Evolutionary conservation across 257 asterid species (phyloP).

Genomic region (Solanum phureja): DNA sequence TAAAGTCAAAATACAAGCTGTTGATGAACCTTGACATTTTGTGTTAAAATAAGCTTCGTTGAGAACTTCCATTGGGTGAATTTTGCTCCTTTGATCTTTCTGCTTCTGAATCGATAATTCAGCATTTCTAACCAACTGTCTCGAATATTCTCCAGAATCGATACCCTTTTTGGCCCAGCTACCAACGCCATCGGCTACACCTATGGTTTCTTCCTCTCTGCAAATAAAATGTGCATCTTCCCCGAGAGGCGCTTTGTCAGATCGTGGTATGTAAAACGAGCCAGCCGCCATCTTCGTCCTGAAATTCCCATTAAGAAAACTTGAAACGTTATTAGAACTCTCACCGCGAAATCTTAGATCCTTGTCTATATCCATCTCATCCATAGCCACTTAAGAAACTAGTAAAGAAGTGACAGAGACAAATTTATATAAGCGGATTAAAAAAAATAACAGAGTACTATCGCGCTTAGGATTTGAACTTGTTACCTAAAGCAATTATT

Average conservation of each 20-base stretch:
- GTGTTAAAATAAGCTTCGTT: too few relatives aligned
- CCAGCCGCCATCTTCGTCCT: background rate
- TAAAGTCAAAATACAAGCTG: background rate
- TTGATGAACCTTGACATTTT: too few relatives aligned
- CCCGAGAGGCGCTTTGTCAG: slow-evolving; percentile 9
- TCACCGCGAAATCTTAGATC: background rate
- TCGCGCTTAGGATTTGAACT: background rate
- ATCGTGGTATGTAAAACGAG: slow-evolving; percentile 12
- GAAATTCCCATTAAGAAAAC: background rate
- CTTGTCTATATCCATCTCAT: background rate
- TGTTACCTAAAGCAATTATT: background rate
- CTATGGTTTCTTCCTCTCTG: slow-evolving; percentile 2
- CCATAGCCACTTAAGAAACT: background rate
- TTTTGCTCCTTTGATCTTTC: background rate
- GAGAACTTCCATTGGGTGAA: too few relatives aligned
- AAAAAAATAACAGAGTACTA: background rate
- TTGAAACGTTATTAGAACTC: background rate
- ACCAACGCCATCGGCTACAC: slow-evolving; percentile 27
- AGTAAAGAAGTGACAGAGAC: background rate
- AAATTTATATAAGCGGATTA: background rate
- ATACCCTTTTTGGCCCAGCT: slow-evolving; percentile 7
- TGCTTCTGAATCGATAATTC: background rate
- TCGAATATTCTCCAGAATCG: slow-evolving; percentile 17
- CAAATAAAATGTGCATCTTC: slow-evolving; percentile 17
- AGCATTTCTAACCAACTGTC: slow-evolving; percentile 6